Percentiles rank a stretch among this genome's conserved stretches.
Evolutionary conservation across 257 asterid genomes (phyloP).

Genomic region (Nicotiana obtusifolia): DNA sequence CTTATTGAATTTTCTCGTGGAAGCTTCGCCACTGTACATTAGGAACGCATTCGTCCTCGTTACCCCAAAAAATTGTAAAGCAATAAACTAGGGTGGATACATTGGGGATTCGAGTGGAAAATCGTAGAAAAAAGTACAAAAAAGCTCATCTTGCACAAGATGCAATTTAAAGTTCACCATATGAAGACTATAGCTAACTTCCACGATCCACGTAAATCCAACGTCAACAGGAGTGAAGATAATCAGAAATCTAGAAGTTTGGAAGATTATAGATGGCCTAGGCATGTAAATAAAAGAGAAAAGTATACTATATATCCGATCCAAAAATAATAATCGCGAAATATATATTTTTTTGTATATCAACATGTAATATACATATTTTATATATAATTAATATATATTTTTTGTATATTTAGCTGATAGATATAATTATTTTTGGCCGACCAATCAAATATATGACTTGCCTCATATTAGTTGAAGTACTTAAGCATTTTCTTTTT

Average conservation of each 20-base stretch:
- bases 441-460: too few species aligned
- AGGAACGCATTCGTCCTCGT: too few species aligned
- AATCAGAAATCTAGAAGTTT: neutral
- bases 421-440: too few species aligned
- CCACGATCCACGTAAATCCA: neutral
- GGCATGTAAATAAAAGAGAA: neutral
- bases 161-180: neutral
- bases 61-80: neutral
- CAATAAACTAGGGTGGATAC: neutral
- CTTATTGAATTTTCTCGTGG: too few species aligned
- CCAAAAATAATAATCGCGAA: too few species aligned
- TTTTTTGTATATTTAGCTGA: too few species aligned
- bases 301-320: accelerated
- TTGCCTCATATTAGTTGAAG: too few species aligned
- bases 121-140: neutral
- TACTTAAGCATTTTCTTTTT: too few species aligned
- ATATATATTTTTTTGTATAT: too few species aligned
- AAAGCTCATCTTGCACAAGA: neutral
- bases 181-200: neutral
- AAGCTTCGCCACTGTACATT: too few species aligned
- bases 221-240: neutral
- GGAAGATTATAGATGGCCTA: neutral
- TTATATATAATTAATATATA: too few species aligned
- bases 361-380: too few species aligned
- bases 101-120: neutral